Percentiles rank a stretch among this genome's conserved stretches.
phyloP scores from a whole-genome alignment of 305 asterid genomes.

The Coffea humblotiana region DNA sequence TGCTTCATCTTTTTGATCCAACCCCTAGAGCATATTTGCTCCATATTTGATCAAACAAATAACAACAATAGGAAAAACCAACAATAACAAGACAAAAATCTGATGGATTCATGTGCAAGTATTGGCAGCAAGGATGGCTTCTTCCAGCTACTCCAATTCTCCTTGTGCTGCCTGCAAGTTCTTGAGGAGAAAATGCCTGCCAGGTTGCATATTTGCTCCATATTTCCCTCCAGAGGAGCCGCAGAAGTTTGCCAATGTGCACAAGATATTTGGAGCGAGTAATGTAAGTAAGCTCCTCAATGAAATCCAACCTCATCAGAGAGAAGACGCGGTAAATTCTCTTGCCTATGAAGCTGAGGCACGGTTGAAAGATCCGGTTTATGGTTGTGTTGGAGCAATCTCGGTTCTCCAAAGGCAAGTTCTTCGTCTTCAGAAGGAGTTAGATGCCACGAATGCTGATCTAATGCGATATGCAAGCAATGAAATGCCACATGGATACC shows the following conservation, averaged over 20 bases:
- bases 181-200: conserved; percentile 52
- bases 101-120: not conserved
- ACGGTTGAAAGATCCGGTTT: conserved; percentile 54
- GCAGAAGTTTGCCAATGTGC: conserved; percentile 48
- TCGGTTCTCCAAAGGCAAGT: conserved; percentile 55
- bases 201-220: conserved; percentile 50
- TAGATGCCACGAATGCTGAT: conserved; percentile 56
- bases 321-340: conserved; percentile 60
- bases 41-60: not conserved
- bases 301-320: conserved; percentile 50
- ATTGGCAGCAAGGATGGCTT: conserved; percentile 31
- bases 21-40: not conserved
- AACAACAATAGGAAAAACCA: not conserved
- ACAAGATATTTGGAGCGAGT: conserved; percentile 64
- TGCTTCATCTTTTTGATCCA: not conserved
- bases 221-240: conserved; percentile 65
- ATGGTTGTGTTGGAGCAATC: conserved; percentile 68
- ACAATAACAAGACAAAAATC: not conserved
- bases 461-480: conserved; percentile 33
- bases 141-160: conserved; percentile 47
- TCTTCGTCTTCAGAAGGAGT: conserved; percentile 46
- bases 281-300: conserved; percentile 54
- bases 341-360: conserved; percentile 71
- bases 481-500: conserved; percentile 7
- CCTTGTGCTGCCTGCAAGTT: conserved; percentile 75